A percentile compares a stretch with the other conserved stretches of the same genome.
phyloP scores from a whole-genome alignment of 108 stramenopile genomes.

The Discostella pseudostelligera region DNA sequence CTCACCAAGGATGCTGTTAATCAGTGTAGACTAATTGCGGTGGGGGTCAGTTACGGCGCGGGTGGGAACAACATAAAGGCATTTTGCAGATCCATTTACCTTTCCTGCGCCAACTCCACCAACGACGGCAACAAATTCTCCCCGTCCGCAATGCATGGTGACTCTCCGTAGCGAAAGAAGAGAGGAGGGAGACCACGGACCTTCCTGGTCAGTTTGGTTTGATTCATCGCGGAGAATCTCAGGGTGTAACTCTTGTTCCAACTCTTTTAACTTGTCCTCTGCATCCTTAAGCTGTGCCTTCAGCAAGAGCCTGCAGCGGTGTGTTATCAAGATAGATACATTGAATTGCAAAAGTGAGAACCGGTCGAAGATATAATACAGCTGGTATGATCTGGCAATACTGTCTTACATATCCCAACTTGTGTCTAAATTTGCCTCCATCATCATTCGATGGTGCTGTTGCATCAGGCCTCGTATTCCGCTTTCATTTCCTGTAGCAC shows the following conservation, averaged over 20 bases:
- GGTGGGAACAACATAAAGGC: constrained; percentile 7
- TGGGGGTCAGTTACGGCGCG: neutral
- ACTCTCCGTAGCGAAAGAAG: constrained; percentile 65
- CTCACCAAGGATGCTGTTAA: constrained; percentile 93
- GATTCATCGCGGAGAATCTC: constrained; percentile 3
- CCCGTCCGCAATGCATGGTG: constrained; percentile 56
- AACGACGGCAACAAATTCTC: constrained; percentile 87
- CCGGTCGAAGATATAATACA: neutral
- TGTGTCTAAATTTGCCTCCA: constrained; percentile 22
- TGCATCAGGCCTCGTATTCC: constrained; percentile 23
- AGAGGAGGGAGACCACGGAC: constrained; percentile 28
- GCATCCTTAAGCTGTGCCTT: constrained; percentile 72
- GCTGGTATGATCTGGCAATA: neutral
- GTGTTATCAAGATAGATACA: too few species aligned
- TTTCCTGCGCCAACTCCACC: constrained; percentile 93
- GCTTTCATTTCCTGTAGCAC: constrained; percentile 2
- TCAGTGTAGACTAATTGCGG: constrained; percentile 69
- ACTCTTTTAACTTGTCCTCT: constrained; percentile 49
- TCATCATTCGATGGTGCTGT: constrained; percentile 34
- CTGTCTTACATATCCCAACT: constrained; percentile 37
- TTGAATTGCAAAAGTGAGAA: too few species aligned
- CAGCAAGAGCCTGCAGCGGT: constrained; percentile 35
- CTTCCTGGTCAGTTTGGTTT: constrained; percentile 15
- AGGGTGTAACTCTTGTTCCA: constrained; percentile 28
- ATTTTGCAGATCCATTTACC: constrained; percentile 11